These are phyloP conservation scores for Penicillium sp. DNA, from an alignment of 2,329 filamentous ascomycete genomes.

Conservation along the genomic window DNA sequence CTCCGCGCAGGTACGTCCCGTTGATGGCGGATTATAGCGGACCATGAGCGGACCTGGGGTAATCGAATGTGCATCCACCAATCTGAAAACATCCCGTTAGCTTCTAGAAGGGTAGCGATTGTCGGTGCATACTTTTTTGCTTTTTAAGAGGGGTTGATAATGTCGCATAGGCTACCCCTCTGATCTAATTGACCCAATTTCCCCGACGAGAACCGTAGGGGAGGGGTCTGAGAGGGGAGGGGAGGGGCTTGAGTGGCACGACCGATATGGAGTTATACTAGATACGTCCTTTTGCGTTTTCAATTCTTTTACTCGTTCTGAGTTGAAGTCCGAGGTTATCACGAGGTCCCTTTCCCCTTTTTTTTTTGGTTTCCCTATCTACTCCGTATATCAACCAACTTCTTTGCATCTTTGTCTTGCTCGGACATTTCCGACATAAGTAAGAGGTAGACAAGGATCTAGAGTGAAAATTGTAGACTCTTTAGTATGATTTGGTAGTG, in stretches of 20 bases:
- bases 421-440: background rate
- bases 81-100: constrained; percentile 14
- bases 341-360: background rate
- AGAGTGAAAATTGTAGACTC: background rate
- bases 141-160: constrained; percentile 23
- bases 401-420: background rate
- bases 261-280: background rate
- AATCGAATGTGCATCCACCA: constrained; percentile 24
- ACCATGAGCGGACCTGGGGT: constrained; percentile 31
- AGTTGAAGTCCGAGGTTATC: background rate
- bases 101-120: constrained; percentile 27
- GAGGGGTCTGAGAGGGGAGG: background rate
- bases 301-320: background rate
- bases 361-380: background rate
- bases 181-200: background rate
- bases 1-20: constrained; percentile 27
- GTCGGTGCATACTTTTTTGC: constrained; percentile 17
- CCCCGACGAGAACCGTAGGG: constrained; percentile 24
- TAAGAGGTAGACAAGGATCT: background rate
- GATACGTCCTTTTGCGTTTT: background rate
- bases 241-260: background rate
- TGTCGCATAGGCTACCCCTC: constrained; percentile 14
- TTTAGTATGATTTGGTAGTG: background rate
- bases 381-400: background rate
- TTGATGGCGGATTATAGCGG: constrained; percentile 8